A percentile compares a stretch with the other conserved stretches of the same genome.
Evolutionary conservation across 352 stramenopile species (phyloP).

Genomic region (Globisporangium heterothallicum): DNA sequence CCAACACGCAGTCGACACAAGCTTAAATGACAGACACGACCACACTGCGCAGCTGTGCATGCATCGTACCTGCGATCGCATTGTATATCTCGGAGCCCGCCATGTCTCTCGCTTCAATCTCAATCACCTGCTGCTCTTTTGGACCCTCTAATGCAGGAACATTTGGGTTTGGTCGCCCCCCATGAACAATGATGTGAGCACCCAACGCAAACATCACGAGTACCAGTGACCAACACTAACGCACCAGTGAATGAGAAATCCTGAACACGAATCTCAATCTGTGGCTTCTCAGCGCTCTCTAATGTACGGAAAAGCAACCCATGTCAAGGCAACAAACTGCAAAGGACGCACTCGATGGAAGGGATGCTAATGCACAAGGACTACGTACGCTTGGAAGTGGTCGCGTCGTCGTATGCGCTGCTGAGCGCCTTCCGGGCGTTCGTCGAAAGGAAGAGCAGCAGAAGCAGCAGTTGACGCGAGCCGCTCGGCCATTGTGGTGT

Average conservation of each 20-base stretch:
- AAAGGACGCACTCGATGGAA: too few relatives aligned
- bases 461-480: conserved; percentile 20
- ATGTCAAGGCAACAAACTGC: background rate
- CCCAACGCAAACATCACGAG: conserved; percentile 1
- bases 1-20: conserved; percentile 11
- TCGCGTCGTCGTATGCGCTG: conserved; percentile 16
- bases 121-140: conserved; percentile 32
- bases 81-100: conserved; percentile 43
- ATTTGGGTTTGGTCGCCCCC: background rate
- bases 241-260: conserved; percentile 18
- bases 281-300: conserved; percentile 11
- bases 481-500: conserved; percentile 5
- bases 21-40: background rate
- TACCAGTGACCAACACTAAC: too few relatives aligned
- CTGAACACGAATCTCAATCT: conserved; percentile 9
- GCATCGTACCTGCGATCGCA: conserved; percentile 39
- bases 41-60: background rate
- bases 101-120: conserved; percentile 49
- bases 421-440: conserved; percentile 22
- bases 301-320: too few relatives aligned
- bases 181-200: conserved; percentile 7
- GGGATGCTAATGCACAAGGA: too few relatives aligned
- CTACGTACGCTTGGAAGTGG: conserved; percentile 11
- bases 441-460: conserved; percentile 23
- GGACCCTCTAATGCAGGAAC: conserved; percentile 24